A percentile compares a stretch with the other conserved stretches of the same genome.
These are phyloP conservation scores for Fonsecaea monophora DNA, from an alignment of 2,329 filamentous ascomycete genomes.

Conservation along the genomic window DNA sequence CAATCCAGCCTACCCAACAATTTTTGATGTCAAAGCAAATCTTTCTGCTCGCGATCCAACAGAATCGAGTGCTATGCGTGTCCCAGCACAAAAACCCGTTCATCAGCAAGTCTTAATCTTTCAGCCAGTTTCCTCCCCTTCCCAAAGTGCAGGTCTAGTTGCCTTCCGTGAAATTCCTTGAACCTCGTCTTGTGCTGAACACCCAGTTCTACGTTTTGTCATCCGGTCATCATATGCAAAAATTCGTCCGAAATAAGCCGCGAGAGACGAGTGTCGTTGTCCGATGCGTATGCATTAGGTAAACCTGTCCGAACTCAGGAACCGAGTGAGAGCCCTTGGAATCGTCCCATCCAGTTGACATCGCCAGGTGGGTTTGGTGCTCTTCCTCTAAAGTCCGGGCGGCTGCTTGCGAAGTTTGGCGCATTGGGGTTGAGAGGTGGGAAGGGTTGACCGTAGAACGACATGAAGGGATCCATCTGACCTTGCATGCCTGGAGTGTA, in stretches of 20 bases:
- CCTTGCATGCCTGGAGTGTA: conserved; percentile 41
- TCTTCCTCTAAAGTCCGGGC: conserved; percentile 36
- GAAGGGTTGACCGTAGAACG: conserved; percentile 44
- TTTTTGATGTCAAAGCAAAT: conserved; percentile 14
- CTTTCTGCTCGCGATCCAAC: background rate
- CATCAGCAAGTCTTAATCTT: conserved; percentile 8
- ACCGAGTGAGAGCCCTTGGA: conserved; percentile 74
- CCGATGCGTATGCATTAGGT: conserved; percentile 13
- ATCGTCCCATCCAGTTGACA: conserved; percentile 38
- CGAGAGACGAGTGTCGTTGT: conserved; percentile 14
- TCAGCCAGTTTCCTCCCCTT: background rate
- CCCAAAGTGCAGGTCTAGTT: conserved; percentile 17
- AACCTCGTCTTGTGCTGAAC: conserved; percentile 23
- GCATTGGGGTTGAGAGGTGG: conserved; percentile 33
- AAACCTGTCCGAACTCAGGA: conserved; percentile 48
- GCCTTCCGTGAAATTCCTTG: conserved; percentile 15
- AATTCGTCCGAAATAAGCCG: conserved; percentile 21
- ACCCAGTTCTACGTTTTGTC: conserved; percentile 18
- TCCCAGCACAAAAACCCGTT: conserved; percentile 7
- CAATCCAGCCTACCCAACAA: conserved; percentile 13
- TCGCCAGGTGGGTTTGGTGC: conserved; percentile 45
- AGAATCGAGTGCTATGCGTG: background rate
- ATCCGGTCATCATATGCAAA: conserved; percentile 22
- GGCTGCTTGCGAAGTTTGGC: conserved; percentile 38
- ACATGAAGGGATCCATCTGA: conserved; percentile 41